Percentiles rank a stretch among this genome's conserved stretches.
phyloP scores from a whole-genome alignment of 164 flowering plant species.

The Dillenia turbinata region DNA sequence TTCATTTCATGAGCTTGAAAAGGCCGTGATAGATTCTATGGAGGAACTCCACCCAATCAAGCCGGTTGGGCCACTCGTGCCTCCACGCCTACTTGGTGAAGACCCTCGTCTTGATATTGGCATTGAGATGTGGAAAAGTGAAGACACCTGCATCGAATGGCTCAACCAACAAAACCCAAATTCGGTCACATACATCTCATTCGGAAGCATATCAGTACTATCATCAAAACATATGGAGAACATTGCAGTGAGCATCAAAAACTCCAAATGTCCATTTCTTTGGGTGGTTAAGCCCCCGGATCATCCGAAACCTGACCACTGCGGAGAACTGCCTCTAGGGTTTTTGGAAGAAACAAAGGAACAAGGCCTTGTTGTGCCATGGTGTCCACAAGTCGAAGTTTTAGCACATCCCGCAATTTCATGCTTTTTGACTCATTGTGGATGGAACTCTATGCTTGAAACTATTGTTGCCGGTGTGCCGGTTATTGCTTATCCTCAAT shows the following conservation, averaged over 20 bases:
- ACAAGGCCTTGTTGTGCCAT: conserved; percentile 18
- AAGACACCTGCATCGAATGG: conserved; percentile 22
- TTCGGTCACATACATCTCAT: conserved; percentile 26
- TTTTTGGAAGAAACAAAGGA: conserved; percentile 18
- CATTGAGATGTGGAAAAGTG: conserved; percentile 15
- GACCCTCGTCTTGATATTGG: conserved; percentile 5
- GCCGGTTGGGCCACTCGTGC: conserved; percentile 32
- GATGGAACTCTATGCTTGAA: conserved; percentile 32
- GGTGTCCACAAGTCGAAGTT: conserved; percentile 19
- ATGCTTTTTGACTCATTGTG: conserved; percentile 27
- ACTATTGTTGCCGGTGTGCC: conserved; percentile 16
- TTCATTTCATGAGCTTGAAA: conserved; percentile 34
- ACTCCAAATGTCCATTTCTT: conserved; percentile 15
- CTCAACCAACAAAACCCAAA: conserved; percentile 9
- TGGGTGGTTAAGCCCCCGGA: conserved; percentile 28
- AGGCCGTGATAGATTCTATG: conserved; percentile 23
- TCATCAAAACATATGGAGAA: conserved; percentile 16
- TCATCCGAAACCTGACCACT: not conserved
- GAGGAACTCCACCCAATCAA: conserved; percentile 8
- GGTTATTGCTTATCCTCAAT: conserved; percentile 16
- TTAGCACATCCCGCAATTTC: conserved; percentile 11
- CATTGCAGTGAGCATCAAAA: conserved; percentile 20
- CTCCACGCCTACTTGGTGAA: conserved; percentile 22
- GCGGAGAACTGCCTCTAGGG: conserved; percentile 5
- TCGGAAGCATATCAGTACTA: conserved; percentile 20